Base-by-base conservation (phyloP, 164 flowering plant genomes). In the Nymphaea colorata region DNA sequence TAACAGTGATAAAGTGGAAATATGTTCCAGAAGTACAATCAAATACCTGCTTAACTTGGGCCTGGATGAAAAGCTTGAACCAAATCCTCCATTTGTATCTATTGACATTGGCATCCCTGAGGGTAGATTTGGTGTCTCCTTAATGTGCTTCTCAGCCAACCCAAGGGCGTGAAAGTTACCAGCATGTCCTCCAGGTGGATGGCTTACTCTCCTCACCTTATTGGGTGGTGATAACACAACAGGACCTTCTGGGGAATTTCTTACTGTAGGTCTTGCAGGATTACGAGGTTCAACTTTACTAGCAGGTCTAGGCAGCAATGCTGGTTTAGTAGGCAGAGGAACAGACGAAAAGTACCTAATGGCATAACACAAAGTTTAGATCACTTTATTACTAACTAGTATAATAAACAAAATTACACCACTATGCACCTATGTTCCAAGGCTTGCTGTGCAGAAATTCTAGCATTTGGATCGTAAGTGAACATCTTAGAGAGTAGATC, bases 401-500 rank as follows among this genome's bases (percentile, higher is more conserved):
- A 51, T 51, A 10, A 51, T 51, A 51, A 51, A 8, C 12, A 10
- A 51, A 51, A 15, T 51, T 51, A 51, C 12, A 15, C 57, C 57
- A 25, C 36, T 25, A 55, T 3, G 25, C 3, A 92, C 99, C 98
- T 84, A 78, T 94, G 98, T 79, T 94, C 96, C 67, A 94, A 72
- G 60, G 96, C 96, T 78, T 88, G 96, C 77, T 87, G 89, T 12
- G 76, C 92, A 6, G 98, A 74, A 70, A 94, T 87, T 77, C 99
- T 82, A 66, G 78, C 72, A 72, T 84, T 88, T 61, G 98, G 99
- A 64, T 94, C 96, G 75, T 91, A 91, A 0, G 84, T 79, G 76
- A 94, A 88, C 99, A 94, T 88, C 82, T 83, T 94, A n/a, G 92
- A 78, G 59, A 94, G 69, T 64, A 94, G 80, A 78, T 94, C 98